Base-by-base conservation (phyloP, 768 basidiomycete genomes). In the Crassisporium funariophilum region DNA sequence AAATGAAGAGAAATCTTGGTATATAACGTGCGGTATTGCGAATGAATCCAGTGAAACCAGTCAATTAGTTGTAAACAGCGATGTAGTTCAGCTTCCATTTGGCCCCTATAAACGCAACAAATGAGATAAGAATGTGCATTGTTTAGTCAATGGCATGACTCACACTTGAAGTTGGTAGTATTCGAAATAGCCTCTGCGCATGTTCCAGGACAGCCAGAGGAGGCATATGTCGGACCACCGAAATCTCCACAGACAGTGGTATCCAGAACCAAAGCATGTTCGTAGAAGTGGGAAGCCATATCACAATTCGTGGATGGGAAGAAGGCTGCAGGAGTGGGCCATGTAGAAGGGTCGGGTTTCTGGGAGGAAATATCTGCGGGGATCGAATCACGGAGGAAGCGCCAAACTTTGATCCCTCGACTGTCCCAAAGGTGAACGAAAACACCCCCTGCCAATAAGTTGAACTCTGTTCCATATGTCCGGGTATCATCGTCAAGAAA, bases 11-110 rank as follows among this genome's bases (percentile, higher is more conserved):
- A 34, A n/a, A n/a, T n/a, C n/a, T n/a, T n/a, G n/a, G n/a, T n/a
- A n/a, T n/a, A n/a, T n/a, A n/a, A n/a, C n/a, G n/a, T n/a, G n/a
- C n/a, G n/a, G n/a, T n/a, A n/a, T n/a, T n/a, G n/a, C n/a, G n/a
- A n/a, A n/a, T n/a, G n/a, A n/a, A n/a, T n/a, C n/a, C n/a, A n/a
- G n/a, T n/a, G n/a, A n/a, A n/a, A n/a, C n/a, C n/a, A n/a, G n/a
- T 42, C 34, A 17, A 38, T 44, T 35, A 54, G 31, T 78, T 62
- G 63, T 78, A 83, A 36, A 81, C 75, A 24, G 77, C 74, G 44
- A 83, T 67, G 55, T 76, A 81, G 56, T 79, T 78, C 61, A 84
- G 67, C 48, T 70, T 65, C 81, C 81, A 83, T 59, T 76, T 64
- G 9, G 81, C 79, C 55, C 67, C 81, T 82, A 43, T n/a, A n/a